These are phyloP conservation scores for Ambispora gerdemannii DNA, from an alignment of 192 early-diverging fungal genomes.

Conservation along the genomic window DNA sequence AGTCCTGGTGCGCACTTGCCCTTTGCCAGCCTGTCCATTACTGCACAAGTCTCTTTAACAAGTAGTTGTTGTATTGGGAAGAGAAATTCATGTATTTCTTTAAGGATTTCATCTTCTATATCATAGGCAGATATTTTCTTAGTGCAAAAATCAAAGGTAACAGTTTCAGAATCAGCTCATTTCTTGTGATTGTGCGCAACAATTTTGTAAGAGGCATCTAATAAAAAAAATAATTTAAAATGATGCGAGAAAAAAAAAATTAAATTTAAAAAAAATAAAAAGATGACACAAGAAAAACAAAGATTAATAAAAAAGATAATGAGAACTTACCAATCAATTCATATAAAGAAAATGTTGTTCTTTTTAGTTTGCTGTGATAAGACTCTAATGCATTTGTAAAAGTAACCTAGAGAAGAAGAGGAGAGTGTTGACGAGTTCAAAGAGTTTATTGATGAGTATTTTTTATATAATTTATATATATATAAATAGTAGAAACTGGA, in stretches of 20 bases:
- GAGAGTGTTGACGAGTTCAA: constrained; percentile 22
- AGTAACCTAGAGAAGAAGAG: constrained; percentile 28
- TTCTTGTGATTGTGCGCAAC: neutral
- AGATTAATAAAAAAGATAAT: no score
- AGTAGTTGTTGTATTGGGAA: constrained; percentile 18
- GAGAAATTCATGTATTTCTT: constrained; percentile 19
- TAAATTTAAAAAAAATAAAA: neutral
- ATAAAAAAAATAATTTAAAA: neutral
- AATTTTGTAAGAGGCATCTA: constrained; percentile 12
- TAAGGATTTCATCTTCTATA: constrained; percentile 1
- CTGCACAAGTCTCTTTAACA: constrained; percentile 17
- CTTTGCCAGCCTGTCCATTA: constrained; percentile 1
- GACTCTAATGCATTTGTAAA: constrained; percentile 20
- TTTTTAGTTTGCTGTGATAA: constrained; percentile 25
- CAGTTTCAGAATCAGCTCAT: constrained; percentile 9
- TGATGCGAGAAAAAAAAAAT: neutral
- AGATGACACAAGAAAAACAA: neutral
- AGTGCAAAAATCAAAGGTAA: neutral
- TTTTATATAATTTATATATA: constrained; percentile 25
- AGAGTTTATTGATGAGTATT: constrained; percentile 19
- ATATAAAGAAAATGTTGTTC: neutral
- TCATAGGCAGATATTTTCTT: constrained; percentile 26
- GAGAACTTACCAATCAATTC: constrained; percentile 23
- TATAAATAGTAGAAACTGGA: neutral
- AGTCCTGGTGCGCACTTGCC: constrained; percentile 7